Base-by-base conservation (phyloP, 306 rosid genomes). In the Comarum palustre region DNA sequence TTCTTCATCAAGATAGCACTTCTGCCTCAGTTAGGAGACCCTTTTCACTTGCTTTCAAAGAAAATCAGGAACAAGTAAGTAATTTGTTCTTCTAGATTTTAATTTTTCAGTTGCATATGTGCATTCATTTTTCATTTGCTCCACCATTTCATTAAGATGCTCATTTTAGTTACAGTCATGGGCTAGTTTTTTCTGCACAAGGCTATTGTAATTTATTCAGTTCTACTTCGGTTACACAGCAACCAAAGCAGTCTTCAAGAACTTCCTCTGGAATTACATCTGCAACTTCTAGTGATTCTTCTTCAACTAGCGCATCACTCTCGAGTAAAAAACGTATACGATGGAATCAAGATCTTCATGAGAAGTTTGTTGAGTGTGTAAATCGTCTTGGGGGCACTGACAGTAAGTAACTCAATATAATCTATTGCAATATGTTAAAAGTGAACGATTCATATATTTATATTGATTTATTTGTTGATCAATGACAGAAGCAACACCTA, bases 311-410 rank as follows among this genome's bases (percentile, higher is more conserved):
- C 31, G 16, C 87, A 38, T 75, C 68, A 3, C 80, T 78, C 52
- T 79, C 89, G 0, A 86, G 80, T 68, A 90, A 92, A 80, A 73
- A 91, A 55, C 76, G 98, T 32, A 92, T 92, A 73, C 84, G 96
- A 76, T 92, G 98, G 98, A 88, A 87, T 72, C 96, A 88, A 78
- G 98, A 88, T 73, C 98, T 92, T 80, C 98, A 92, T 11, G 96
- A 88, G 88, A 87, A 87, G 81, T 92, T 92, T 79, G 91, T 92
- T 24, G 92, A 79, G 76, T 88, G 95, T 74, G 91, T 90, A 60
- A 85, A 87, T 84, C 86, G 86, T 50, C 96, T 92, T 29, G 98
- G 96, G 52, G 98, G 98, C 2, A 84, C 98, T 19, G 92, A 92
- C 66, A 86, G 96, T 90, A 79, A 84, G 86, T 82, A 42, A 73